These are phyloP conservation scores for Monosporascus sp. DNA, from an alignment of 2,329 filamentous ascomycete species.

Conservation along the genomic window DNA sequence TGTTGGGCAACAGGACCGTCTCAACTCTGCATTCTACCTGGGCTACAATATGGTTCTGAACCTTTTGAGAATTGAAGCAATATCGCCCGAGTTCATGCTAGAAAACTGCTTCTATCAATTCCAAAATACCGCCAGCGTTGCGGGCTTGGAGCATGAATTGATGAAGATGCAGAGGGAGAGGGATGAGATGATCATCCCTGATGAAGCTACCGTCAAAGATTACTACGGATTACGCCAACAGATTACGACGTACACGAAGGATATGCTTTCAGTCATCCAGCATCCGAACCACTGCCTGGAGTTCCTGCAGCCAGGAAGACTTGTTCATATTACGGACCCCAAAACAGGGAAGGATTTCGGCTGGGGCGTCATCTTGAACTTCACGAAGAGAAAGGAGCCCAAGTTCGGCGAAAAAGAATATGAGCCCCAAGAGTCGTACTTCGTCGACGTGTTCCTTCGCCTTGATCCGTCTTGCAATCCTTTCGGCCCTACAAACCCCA, in stretches of 20 bases:
- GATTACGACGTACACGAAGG: conserved; percentile 74
- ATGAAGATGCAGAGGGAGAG: conserved; percentile 71
- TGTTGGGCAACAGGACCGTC: conserved; percentile 89
- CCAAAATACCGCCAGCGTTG: conserved; percentile 87
- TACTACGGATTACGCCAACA: conserved; percentile 89
- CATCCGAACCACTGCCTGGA: conserved; percentile 81
- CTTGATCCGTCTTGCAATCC: conserved; percentile 46
- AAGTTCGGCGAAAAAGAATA: conserved; percentile 65
- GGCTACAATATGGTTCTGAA: conserved; percentile 99
- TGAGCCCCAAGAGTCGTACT: conserved; percentile 68
- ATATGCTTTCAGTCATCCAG: conserved; percentile 88
- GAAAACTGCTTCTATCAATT: conserved; percentile 98
- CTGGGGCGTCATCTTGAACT: conserved; percentile 86
- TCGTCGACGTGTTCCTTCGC: conserved; percentile 75
- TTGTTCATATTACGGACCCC: conserved; percentile 78
- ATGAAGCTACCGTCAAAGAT: conserved; percentile 85
- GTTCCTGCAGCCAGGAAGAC: conserved; percentile 80
- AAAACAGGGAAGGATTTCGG: conserved; percentile 72
- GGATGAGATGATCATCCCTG: conserved; percentile 68
- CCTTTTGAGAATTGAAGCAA: conserved; percentile 94
- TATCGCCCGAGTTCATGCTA: conserved; percentile 98
- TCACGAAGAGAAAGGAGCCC: conserved; percentile 56
- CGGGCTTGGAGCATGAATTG: conserved; percentile 76
- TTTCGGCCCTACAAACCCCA: conserved; percentile 32
- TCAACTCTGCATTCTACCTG: conserved; percentile 96